Evolutionary conservation across 768 basidiomycete genomes (phyloP), one percentile per base, ranked within the genome.

Genomic region (Termitomyces sp.): DNA sequence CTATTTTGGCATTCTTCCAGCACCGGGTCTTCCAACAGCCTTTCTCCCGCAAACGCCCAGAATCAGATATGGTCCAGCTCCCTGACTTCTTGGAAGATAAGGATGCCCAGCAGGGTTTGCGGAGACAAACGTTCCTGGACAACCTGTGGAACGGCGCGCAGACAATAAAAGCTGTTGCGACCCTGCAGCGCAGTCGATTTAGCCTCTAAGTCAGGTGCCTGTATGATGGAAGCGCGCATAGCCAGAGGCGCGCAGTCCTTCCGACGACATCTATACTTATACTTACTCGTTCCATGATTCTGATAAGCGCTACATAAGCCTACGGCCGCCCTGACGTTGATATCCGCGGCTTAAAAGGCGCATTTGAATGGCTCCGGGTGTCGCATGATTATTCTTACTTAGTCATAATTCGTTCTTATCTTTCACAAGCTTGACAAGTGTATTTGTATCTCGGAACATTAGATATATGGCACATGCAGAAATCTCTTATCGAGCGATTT

Each of bases 1-100:
- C 83, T 2, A 61, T 77, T 4, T 71, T 86, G 29, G 82, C 84
- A 1, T 75, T 74, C 64, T 72, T 67, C 5, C 86, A 87, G 55
- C 82, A 85, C 67, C 72, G 69, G 46, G 36, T 77, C 16, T 86
- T 87, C 68, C 74, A 67, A 46, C 70, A 70, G 4, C 76, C 83
- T 5, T 86, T 86, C 68, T 67, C 68, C 34, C 75, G 77, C 44
- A 67, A 66, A 7, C 62, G 60, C 20, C 58, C 56, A 4, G 52
- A 55, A 5, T 59, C 63, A 29, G 5, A 57, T 22, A 26, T 59
- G 8, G 18, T 46, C 16, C 46, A 49, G 22, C 24, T 60, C 2
- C 59, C 58, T 20, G 56, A 58, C 12, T 60, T 58, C n/a, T 41
- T 56, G 9, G 44, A 61, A 16, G 66, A 47, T 16, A 37, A 13